A percentile compares a stretch with the other conserved stretches of the same genome.
Evolutionary conservation across 345 rosid genomes (phyloP).

Genomic region (Durio zibethinus): DNA sequence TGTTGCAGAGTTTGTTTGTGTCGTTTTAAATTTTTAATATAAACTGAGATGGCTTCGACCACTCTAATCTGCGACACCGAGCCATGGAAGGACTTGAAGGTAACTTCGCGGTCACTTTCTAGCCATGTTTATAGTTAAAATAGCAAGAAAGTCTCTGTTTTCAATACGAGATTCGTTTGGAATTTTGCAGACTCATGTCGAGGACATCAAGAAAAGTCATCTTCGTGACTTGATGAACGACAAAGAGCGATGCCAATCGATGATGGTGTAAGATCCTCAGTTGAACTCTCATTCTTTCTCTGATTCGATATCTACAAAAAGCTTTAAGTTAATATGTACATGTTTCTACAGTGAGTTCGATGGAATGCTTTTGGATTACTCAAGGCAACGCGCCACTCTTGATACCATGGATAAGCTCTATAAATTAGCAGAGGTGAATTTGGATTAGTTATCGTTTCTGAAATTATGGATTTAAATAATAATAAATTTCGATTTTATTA

Average conservation of each 20-base stretch:
- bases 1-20: not conserved
- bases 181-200: slow-evolving; percentile 58
- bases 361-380: slow-evolving; percentile 66
- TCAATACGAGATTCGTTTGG: not conserved
- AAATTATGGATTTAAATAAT: not conserved
- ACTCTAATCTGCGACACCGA: slow-evolving; percentile 66
- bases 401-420: slow-evolving; percentile 67
- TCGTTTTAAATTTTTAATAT: not conserved
- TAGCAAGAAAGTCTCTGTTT: not conserved
- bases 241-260: slow-evolving; percentile 57
- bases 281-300: not conserved
- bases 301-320: not conserved
- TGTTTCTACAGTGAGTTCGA: slow-evolving; percentile 60
- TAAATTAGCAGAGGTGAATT: slow-evolving; percentile 67
- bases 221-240: slow-evolving; percentile 79
- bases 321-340: not conserved
- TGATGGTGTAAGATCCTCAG: slow-evolving; percentile 56
- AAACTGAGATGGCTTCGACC: slow-evolving; percentile 55
- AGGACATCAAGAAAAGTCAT: slow-evolving; percentile 68
- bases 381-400: slow-evolving; percentile 68
- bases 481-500: not conserved
- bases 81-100: slow-evolving; percentile 91
- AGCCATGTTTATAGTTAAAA: not conserved
- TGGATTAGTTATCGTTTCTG: slow-evolving; percentile 1
- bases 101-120: slow-evolving; percentile 12